Percentiles rank a stretch among this genome's conserved stretches.
Evolutionary conservation across 495 filamentous ascomycete species (phyloP).

Genomic region (Talaromyces wortmannii): DNA sequence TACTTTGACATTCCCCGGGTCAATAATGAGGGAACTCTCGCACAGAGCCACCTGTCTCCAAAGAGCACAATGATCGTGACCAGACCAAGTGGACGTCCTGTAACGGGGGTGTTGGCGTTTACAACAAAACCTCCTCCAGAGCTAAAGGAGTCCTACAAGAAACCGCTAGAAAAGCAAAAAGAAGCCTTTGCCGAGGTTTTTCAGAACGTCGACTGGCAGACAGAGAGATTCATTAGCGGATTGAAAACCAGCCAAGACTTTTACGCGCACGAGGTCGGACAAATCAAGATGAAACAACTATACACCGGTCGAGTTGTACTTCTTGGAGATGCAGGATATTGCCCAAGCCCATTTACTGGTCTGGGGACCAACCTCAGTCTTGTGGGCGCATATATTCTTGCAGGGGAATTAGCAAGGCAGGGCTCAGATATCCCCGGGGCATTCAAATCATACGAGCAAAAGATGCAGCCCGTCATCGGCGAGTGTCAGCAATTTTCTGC

Average conservation of each 20-base stretch:
- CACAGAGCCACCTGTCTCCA: too few species aligned
- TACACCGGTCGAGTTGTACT: slow-evolving; percentile 28
- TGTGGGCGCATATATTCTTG: slow-evolving; percentile 41
- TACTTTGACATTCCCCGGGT: too few species aligned
- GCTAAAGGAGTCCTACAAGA: too few species aligned
- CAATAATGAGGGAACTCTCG: too few species aligned
- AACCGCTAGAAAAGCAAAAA: too few species aligned
- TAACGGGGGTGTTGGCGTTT: too few species aligned
- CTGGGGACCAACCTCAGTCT: slow-evolving; percentile 36
- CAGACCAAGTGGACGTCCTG: too few species aligned
- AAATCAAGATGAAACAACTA: slow-evolving; percentile 31
- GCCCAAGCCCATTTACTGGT: slow-evolving; percentile 24
- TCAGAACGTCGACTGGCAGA: neutral
- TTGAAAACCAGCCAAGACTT: slow-evolving; percentile 39
- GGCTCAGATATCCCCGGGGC: slow-evolving; percentile 21
- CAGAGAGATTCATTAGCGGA: slow-evolving; percentile 21
- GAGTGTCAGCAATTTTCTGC: slow-evolving; percentile 23
- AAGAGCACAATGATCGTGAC: too few species aligned
- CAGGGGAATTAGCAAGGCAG: slow-evolving; percentile 33
- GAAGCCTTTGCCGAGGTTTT: too few species aligned
- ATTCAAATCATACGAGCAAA: slow-evolving; percentile 31
- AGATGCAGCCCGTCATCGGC: slow-evolving; percentile 32
- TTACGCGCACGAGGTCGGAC: slow-evolving; percentile 37
- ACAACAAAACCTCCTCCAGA: too few species aligned
- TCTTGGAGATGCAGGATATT: slow-evolving; percentile 36